Conservation (phyloP, 148 eudicot genomes). For the Dianthus caryophyllus region DNA sequence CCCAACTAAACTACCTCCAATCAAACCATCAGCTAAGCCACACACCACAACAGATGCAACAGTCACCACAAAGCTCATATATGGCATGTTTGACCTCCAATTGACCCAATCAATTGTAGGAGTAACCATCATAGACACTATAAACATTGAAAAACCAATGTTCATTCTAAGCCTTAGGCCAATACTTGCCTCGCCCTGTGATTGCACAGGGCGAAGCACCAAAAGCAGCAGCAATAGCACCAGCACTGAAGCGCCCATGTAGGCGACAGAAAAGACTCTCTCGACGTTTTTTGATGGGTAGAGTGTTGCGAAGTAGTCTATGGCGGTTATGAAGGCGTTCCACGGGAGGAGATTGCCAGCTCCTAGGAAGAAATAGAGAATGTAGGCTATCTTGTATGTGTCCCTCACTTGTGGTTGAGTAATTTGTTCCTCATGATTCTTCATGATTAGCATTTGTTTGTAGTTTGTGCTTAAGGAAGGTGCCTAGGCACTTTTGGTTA, state of each 20-base stretch:
- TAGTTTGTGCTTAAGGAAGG: too few species aligned
- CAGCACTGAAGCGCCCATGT: slow-evolving; percentile 71
- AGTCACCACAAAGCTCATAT: slow-evolving; percentile 29
- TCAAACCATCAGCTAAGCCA: slow-evolving; percentile 80
- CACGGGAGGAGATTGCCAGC: slow-evolving; percentile 90
- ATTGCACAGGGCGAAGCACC: slow-evolving; percentile 28
- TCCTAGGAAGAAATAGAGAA: slow-evolving; percentile 76
- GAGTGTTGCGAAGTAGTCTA: slow-evolving; percentile 64
- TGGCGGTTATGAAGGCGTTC: slow-evolving; percentile 85
- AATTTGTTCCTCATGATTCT: slow-evolving; percentile 24
- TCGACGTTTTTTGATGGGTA: slow-evolving; percentile 62
- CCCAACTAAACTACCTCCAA: slow-evolving; percentile 76
- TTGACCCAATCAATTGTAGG: slow-evolving; percentile 54
- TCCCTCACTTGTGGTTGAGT: slow-evolving; percentile 36
- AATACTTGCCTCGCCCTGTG: slow-evolving; percentile 14
- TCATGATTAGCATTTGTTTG: slow-evolving; percentile 40
- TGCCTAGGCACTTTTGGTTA: neutral
- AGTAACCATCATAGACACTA: slow-evolving; percentile 48
- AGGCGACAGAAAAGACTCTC: slow-evolving; percentile 67
- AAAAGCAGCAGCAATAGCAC: slow-evolving; percentile 42
- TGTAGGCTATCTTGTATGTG: slow-evolving; percentile 55
- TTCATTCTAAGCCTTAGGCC: slow-evolving; percentile 59
- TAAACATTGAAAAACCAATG: slow-evolving; percentile 56
- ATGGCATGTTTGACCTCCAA: slow-evolving; percentile 23
- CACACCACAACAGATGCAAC: slow-evolving; percentile 56